Base-by-base conservation (phyloP, 768 basidiomycete species). In the Phaeotremella skinneri region DNA sequence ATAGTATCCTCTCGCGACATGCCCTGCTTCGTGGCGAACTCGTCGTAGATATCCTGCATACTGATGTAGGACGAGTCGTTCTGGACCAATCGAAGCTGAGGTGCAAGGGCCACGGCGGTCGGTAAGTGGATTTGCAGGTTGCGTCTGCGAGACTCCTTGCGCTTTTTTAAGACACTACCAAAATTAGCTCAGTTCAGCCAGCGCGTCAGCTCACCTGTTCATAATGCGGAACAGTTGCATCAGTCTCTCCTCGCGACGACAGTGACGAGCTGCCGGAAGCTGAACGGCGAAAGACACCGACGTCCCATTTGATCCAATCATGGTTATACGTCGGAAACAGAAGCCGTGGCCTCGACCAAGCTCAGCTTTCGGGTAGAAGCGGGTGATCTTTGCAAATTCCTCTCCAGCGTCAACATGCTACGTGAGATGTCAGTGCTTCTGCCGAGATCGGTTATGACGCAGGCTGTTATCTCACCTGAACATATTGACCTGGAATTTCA, bases 401-500 rank as follows among this genome's bases (percentile, higher is more conserved):
- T 89, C 87, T 73, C 91, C 91, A 68, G 82, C 90, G 76, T 99
- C 94, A 76, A 93, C 91, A 73, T 98, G 92, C 92, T 96, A 69
- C 14, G 25, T 16, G 31, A 11, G 17, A 16, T 1, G 47, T 13
- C 27, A 47, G 29, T 47, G 32, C 61, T 54, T 49, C 23, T 14
- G 25, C 49, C 4, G 55, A 29, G 34, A n/a, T 26, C 20, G 30
- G 23, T 39, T 30, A 5, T 32, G 11, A 2, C 4, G 45, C 14
- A 57, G 7, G n/a, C 14, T 25, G n/a, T 9, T 39, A 1, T 59
- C 80, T 68, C 55, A 89, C 92, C 83, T 97, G 90, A 0, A 91
- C 89, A 74, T 99, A 99, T 76, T 99, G 96, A 5, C 96, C 96
- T n/a, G 93, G 93, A 50, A 99, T 85, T 72, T 99, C 93, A 37